phyloP scores from a whole-genome alignment of 345 rosid species.

The Salix viminalis region DNA sequence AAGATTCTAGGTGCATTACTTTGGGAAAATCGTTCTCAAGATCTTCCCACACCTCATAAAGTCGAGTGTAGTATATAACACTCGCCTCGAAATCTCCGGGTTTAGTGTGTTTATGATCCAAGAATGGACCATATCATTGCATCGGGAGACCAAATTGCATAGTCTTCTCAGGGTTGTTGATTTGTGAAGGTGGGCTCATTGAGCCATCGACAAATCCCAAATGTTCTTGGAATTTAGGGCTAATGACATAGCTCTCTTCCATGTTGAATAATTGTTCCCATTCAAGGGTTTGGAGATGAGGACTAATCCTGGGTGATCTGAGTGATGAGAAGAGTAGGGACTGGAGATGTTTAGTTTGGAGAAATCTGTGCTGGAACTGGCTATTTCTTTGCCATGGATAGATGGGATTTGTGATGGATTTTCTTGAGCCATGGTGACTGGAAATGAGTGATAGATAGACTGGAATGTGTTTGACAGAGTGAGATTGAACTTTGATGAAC shows the following conservation, averaged over 20 bases:
- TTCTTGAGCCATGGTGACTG: too few relatives aligned
- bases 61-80: neutral
- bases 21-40: neutral
- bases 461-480: too few relatives aligned
- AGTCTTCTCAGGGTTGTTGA: neutral
- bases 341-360: too few relatives aligned
- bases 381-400: too few relatives aligned
- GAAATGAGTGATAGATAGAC: too few relatives aligned
- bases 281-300: too few relatives aligned
- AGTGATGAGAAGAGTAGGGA: too few relatives aligned
- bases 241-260: neutral
- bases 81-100: neutral
- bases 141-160: neutral
- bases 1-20: neutral
- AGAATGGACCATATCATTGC: neutral
- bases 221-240: neutral
- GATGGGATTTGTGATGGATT: too few relatives aligned
- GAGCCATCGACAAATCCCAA: neutral
- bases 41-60: neutral
- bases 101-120: neutral
- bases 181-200: neutral
- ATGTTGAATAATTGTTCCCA: too few relatives aligned
- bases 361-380: too few relatives aligned
- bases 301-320: too few relatives aligned
- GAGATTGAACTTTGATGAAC: too few relatives aligned